Evolutionary conservation across 805 yeast genomes (phyloP).

Genomic region (Cyberlindnera bimundalis): DNA sequence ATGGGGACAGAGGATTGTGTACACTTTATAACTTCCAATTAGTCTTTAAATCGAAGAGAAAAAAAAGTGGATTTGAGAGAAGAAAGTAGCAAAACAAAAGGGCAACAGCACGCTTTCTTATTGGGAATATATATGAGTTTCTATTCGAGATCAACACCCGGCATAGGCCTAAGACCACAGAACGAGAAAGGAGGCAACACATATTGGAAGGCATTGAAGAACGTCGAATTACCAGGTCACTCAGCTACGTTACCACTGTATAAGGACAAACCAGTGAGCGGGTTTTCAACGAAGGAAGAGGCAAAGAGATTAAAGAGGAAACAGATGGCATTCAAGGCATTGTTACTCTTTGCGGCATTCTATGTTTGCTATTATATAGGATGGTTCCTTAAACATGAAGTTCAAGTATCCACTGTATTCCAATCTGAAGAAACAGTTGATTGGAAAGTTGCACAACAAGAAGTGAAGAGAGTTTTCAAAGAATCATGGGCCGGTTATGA

Average conservation of each 20-base stretch:
- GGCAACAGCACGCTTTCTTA: too few species aligned
- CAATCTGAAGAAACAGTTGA: slow-evolving; percentile 12
- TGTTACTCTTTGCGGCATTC: slow-evolving; percentile 37
- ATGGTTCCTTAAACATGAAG: slow-evolving; percentile 20
- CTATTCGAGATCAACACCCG: slow-evolving; percentile 7
- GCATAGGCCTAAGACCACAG: slow-evolving; percentile 17
- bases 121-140: slow-evolving; percentile 1
- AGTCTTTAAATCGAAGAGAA: background rate
- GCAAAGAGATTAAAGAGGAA: slow-evolving; percentile 15
- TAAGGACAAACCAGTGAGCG: slow-evolving; percentile 45
- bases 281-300: slow-evolving; percentile 12
- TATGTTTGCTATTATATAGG: slow-evolving; percentile 38
- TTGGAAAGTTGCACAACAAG: slow-evolving; percentile 46
- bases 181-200: slow-evolving; percentile 10
- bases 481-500: slow-evolving; percentile 78
- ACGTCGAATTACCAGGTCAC: slow-evolving; percentile 8
- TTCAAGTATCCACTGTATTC: slow-evolving; percentile 6
- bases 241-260: slow-evolving; percentile 39
- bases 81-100: too few species aligned
- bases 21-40: too few species aligned
- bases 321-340: slow-evolving; percentile 41
- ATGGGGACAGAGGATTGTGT: too few species aligned
- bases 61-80: too few species aligned
- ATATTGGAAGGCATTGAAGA: slow-evolving; percentile 24
- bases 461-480: slow-evolving; percentile 63